Conservation (phyloP, 805 yeast genomes). For the Kuraishia hungarica region DNA sequence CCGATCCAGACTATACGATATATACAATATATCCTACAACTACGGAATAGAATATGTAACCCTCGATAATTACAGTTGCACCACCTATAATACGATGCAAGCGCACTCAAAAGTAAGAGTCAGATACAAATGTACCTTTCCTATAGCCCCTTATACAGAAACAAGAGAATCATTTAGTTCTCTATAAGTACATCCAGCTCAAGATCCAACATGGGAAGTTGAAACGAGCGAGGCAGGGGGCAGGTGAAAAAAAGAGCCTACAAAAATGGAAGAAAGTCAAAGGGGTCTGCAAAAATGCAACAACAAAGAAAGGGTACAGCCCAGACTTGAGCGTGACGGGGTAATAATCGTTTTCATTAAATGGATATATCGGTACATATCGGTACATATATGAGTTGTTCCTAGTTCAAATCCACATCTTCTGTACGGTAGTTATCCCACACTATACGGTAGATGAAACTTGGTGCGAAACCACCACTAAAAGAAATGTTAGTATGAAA, state of each 20-base stretch:
- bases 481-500: conserved; percentile 7
- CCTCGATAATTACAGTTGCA: conserved; percentile 30
- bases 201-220: conserved; percentile 29
- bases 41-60: conserved; percentile 14
- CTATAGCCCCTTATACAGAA: conserved; percentile 40
- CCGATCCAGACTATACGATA: too few species aligned
- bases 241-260: conserved; percentile 10
- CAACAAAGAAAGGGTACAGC: neutral
- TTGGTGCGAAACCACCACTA: conserved; percentile 89
- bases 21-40: too few species aligned
- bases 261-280: too few species aligned
- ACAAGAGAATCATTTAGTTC: conserved; percentile 3
- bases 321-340: neutral
- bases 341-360: neutral
- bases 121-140: conserved; percentile 10
- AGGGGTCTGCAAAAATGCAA: too few species aligned
- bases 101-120: conserved; percentile 54
- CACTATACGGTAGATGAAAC: conserved; percentile 90
- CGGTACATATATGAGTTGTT: neutral
- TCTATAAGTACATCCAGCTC: conserved; percentile 46
- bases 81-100: conserved; percentile 23
- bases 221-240: conserved; percentile 65
- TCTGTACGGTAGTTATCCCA: conserved; percentile 87
- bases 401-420: conserved; percentile 55
- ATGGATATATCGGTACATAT: neutral